Base-by-base conservation (phyloP, 768 basidiomycete genomes). In the Kwoniella pini region DNA sequence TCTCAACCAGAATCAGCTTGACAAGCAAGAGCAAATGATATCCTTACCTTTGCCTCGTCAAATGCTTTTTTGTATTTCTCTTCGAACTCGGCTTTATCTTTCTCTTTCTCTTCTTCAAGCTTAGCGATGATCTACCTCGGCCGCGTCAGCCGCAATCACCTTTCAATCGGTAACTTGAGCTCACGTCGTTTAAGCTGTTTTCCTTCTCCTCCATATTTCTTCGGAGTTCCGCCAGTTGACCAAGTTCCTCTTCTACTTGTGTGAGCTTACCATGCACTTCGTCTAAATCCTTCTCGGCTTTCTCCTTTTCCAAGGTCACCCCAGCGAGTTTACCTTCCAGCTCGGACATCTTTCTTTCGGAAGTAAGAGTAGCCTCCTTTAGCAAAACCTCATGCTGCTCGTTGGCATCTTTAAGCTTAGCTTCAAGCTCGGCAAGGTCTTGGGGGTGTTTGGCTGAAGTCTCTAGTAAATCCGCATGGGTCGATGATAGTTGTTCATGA, bases 11-110 rank as follows among this genome's bases (percentile, higher is more conserved):
- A 5, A 13, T 42, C 40, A 15, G 15, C 33, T 36, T 36, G 33
- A 36, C 33, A 15, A 36, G 33, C 33, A 36, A 36, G 9, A 6
- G 40, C 11, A 42, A 13, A 19, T 42, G 33, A 7, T 36, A 36
- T 36, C 44, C 63, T 56, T 21, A 64, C 63, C 63, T 57, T 60
- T 4, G 63, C 63, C n/a, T 64, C 63, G 10, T 60, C 63, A 26
- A 48, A 56, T 13, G 58, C 52, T 13, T 21, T 33, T 17, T 36
- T 36, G 33, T 43, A 55, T 28, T 44, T 60, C 39, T 46, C 30
- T 40, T 64, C 57, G 30, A 51, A 54, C 10, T 60, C 63, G 6
- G 31, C 40, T 13, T 43, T 30, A 13, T 38, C 15, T 22, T 60
- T 39, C 17, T 60, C 54, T 21, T 33, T 54, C 17, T 64, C 54